phyloP scores from a whole-genome alignment of 2,329 filamentous ascomycete species.

The Aspergillus neoniger region DNA sequence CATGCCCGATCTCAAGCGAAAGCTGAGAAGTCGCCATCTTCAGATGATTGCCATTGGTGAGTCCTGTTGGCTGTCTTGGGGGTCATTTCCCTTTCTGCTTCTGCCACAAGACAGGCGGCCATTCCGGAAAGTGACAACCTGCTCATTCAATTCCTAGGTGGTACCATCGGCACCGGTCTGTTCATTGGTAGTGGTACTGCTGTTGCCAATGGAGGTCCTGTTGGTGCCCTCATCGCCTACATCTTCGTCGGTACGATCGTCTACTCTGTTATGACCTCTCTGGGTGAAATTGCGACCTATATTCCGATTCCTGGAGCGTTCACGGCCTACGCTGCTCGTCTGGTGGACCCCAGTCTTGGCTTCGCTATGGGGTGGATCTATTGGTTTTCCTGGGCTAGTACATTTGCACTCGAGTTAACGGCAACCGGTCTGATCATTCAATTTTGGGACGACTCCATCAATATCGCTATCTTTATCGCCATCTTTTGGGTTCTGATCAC shows the following conservation, averaged over 20 bases:
- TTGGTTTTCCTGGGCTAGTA: slow-evolving; percentile 76
- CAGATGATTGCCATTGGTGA: slow-evolving; percentile 99
- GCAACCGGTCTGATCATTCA: slow-evolving; percentile 74
- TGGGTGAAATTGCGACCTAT: slow-evolving; percentile 72
- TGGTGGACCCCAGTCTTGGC: slow-evolving; percentile 70
- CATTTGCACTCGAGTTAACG: slow-evolving; percentile 71
- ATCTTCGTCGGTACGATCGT: slow-evolving; percentile 70
- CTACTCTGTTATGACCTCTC: slow-evolving; percentile 70
- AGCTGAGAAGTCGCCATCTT: slow-evolving; percentile 81
- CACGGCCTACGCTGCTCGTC: slow-evolving; percentile 73
- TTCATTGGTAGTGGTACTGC: slow-evolving; percentile 69
- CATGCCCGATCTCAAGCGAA: slow-evolving; percentile 66
- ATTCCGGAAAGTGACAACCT: background rate
- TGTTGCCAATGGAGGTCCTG: slow-evolving; percentile 65
- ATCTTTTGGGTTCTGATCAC: slow-evolving; percentile 74
- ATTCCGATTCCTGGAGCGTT: slow-evolving; percentile 77
- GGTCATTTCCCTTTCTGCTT: background rate
- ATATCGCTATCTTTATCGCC: slow-evolving; percentile 70
- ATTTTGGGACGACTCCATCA: slow-evolving; percentile 67
- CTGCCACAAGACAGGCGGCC: background rate
- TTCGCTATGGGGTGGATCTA: slow-evolving; percentile 84
- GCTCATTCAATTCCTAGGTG: slow-evolving; percentile 53
- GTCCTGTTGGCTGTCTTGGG: slow-evolving; percentile 34
- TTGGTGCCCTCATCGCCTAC: slow-evolving; percentile 68
- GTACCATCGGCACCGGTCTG: slow-evolving; percentile 71